A percentile compares a stretch with the other conserved stretches of the same genome.
Conservation (phyloP, 2,329 filamentous ascomycete species). For the Aspergillus sp. region DNA sequence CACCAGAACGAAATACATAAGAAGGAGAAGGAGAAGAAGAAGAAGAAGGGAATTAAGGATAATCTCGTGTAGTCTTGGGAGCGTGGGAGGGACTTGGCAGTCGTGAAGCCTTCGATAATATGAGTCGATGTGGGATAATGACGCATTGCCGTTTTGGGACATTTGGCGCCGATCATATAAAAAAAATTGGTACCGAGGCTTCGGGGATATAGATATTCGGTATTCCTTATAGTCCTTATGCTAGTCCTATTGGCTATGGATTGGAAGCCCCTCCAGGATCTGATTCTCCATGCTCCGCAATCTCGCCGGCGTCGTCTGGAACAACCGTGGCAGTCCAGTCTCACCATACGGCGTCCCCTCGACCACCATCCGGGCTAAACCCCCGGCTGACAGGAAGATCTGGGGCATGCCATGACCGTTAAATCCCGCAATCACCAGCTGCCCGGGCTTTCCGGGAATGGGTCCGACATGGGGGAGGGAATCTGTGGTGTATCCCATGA, state of each 20-base stretch:
- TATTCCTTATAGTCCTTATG: no score
- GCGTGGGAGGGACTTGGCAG: neutral
- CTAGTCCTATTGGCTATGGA: no score
- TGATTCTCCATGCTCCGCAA: neutral
- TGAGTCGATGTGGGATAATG: conserved; percentile 15
- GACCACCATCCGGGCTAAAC: conserved; percentile 48
- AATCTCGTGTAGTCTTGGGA: no score
- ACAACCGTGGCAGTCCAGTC: conserved; percentile 25
- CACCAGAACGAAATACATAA: conserved; percentile 10
- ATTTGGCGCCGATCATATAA: neutral
- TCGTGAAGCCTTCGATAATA: conserved; percentile 1
- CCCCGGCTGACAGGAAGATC: conserved; percentile 53
- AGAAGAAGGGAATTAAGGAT: conserved; percentile 1
- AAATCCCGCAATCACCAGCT: conserved; percentile 54
- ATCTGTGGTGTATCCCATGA: conserved; percentile 47
- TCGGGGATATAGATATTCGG: no score
- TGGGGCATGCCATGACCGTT: conserved; percentile 62
- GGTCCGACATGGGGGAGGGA: conserved; percentile 47
- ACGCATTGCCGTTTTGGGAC: conserved; percentile 8
- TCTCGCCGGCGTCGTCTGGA: conserved; percentile 17
- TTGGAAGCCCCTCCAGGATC: neutral
- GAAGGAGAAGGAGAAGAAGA: conserved; percentile 1
- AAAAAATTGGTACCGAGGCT: no score
- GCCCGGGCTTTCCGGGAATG: conserved; percentile 35
- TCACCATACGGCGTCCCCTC: conserved; percentile 16